Evolutionary conservation across 2,329 filamentous ascomycete genomes (phyloP), one percentile per base, ranked within the genome.

Genomic region (Scleromitrula shiraiana): DNA sequence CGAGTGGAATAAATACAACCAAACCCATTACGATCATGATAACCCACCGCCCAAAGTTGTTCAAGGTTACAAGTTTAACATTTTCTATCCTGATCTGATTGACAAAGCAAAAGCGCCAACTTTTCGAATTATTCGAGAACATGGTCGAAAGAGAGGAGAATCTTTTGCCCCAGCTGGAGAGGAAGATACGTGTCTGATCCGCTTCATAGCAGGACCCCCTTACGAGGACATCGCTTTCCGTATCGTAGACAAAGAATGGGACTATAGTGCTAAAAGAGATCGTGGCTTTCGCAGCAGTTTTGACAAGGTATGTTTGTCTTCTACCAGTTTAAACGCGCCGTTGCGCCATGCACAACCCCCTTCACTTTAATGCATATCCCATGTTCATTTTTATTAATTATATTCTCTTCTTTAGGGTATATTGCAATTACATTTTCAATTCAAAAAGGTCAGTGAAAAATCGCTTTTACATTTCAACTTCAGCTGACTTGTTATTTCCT

Each of bases 1-100:
- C 67, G 93, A 98, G 67, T 98, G 93, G 93, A 98, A 98, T 74
- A 98, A 98, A 68, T 98, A 98, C 76, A 98, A 98, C 63, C 93
- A 98, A 69, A 98, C 93, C 10, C 93, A 98, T 68, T 98, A 98
- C 70, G 93, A 97, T 66, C 88, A 96, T 66, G 91, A 97, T 64
- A 96, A 97, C 62, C 93, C 93, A 2, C 93, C 93, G 1, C 93
- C 93, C 22, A 96, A 95, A 69, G 91, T 98, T 6, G 93, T 98
- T 9, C 93, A 98, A 66, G 93, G 93, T 49, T 98, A 98, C 75
- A 96, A 95, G 66, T 98, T 98, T 76, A 97, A 98, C 70, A 91
- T 98, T 43, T 98, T 98, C 69, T 98, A 98, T 63, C 93, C 93
- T 0, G 93, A 98, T 59, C 79, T 98, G 26, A 88, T 97, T 61